Percentiles rank a stretch among this genome's conserved stretches.
Conservation (phyloP, 1,139 yeast species). For the Taphrina deformans region DNA sequence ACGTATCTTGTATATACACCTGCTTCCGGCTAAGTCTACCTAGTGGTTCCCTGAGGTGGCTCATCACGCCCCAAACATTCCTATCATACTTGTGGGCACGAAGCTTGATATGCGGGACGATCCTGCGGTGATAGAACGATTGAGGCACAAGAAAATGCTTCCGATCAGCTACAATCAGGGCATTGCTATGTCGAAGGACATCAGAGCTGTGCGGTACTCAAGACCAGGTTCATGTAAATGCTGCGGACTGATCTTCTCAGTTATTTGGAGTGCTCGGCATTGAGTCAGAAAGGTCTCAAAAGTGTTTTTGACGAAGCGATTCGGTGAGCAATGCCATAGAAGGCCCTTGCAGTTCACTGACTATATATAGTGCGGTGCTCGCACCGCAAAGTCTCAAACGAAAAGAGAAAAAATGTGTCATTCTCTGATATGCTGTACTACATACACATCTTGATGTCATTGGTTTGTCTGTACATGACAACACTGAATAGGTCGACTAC, state of each 20-base stretch:
- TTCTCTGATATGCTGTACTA: slow-evolving; percentile 40
- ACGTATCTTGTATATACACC: background rate
- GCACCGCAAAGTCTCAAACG: slow-evolving; percentile 40
- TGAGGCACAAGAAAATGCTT: slow-evolving; percentile 60
- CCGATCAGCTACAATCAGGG: slow-evolving; percentile 70
- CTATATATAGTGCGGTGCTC: slow-evolving; percentile 22
- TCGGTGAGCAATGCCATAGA: slow-evolving; percentile 50
- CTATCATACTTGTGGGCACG: slow-evolving; percentile 80
- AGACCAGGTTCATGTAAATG: no score
- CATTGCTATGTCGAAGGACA: slow-evolving; percentile 63
- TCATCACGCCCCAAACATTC: slow-evolving; percentile 81
- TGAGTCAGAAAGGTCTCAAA: slow-evolving; percentile 70
- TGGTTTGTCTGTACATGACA: background rate
- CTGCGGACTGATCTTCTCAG: no score
- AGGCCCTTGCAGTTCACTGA: background rate
- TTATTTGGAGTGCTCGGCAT: slow-evolving; percentile 90
- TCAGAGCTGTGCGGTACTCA: slow-evolving; percentile 64
- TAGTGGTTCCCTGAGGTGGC: slow-evolving; percentile 82
- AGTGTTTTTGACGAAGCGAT: slow-evolving; percentile 82
- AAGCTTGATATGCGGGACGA: slow-evolving; percentile 84
- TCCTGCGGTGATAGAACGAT: slow-evolving; percentile 69
- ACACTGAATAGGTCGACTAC: no score
- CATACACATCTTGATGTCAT: background rate
- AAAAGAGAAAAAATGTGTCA: slow-evolving; percentile 46
- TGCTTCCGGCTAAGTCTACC: background rate